These are phyloP conservation scores for Xerocomus subilludens DNA, from an alignment of 1,284 basidiomycete genomes.

Conservation along the genomic window DNA sequence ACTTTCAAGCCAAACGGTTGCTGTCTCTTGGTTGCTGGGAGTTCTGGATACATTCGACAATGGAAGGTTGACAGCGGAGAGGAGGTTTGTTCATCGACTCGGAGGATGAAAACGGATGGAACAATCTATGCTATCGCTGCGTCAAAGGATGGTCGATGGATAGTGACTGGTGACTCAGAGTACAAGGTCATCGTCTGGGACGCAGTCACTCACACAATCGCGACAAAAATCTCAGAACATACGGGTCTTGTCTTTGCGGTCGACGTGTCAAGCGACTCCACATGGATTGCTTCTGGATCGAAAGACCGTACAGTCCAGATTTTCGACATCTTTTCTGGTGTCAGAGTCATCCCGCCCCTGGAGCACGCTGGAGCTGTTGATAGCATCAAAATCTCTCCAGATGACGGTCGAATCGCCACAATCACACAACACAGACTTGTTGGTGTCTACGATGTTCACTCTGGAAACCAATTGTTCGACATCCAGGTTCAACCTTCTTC, in stretches of 20 bases:
- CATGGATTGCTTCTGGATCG: neutral
- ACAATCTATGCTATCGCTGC: neutral
- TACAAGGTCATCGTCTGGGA: slow-evolving; percentile 9
- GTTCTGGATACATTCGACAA: neutral
- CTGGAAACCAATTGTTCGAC: neutral
- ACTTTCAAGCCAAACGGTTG: neutral
- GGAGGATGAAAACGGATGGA: neutral
- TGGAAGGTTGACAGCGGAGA: neutral
- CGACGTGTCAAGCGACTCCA: slow-evolving; percentile 9
- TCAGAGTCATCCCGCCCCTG: neutral
- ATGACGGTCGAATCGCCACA: neutral
- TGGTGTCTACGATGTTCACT: neutral
- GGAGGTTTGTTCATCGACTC: neutral
- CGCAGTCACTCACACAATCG: neutral
- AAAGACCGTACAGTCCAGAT: neutral
- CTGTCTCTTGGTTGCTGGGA: neutral
- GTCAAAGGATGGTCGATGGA: slow-evolving; percentile 13
- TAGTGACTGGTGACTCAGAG: slow-evolving; percentile 1
- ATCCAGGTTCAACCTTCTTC: neutral
- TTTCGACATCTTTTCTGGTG: slow-evolving; percentile 1
- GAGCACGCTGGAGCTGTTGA: neutral
- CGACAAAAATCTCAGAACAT: neutral
- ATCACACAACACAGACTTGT: neutral
- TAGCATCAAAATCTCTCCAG: neutral
- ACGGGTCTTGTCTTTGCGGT: neutral